phyloP scores from a whole-genome alignment of 2,329 filamentous ascomycete genomes.

The Stemphylium vesicarium region DNA sequence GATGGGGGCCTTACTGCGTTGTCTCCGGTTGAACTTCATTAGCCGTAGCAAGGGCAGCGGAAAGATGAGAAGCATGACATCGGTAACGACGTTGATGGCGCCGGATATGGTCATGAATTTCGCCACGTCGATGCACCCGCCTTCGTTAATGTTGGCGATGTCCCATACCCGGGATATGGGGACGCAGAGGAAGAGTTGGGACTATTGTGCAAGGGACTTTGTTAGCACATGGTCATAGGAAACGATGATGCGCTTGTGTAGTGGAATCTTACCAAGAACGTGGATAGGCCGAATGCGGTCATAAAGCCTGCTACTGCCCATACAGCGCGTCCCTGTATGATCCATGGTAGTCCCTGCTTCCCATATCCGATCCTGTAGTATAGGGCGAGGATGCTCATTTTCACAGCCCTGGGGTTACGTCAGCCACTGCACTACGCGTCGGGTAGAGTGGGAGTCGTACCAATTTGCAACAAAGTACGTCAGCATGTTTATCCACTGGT shows the following conservation, averaged over 20 bases:
- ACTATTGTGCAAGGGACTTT: constrained; percentile 6
- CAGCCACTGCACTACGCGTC: not conserved
- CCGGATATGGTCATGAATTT: constrained; percentile 31
- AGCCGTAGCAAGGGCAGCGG: constrained; percentile 32
- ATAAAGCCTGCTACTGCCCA: constrained; percentile 29
- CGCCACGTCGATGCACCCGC: constrained; percentile 27
- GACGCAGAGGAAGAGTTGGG: constrained; percentile 29
- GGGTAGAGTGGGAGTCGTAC: constrained; percentile 11
- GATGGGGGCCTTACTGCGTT: constrained; percentile 37
- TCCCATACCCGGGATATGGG: constrained; percentile 32
- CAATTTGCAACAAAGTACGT: constrained; percentile 39
- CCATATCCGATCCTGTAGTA: constrained; percentile 37
- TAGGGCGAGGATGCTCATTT: constrained; percentile 39
- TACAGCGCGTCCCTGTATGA: constrained; percentile 29
- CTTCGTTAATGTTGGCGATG: constrained; percentile 12
- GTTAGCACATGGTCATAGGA: not conserved
- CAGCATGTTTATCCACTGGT: constrained; percentile 35
- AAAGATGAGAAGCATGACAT: constrained; percentile 31
- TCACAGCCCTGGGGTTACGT: constrained; percentile 29
- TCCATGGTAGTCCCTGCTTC: constrained; percentile 30
- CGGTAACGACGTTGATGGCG: constrained; percentile 34
- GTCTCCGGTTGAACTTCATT: constrained; percentile 33
- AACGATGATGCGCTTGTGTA: not conserved
- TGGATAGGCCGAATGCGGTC: constrained; percentile 27
- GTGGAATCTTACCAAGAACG: constrained; percentile 24